Evolutionary conservation across 192 early-diverging fungal species (phyloP), one percentile per base, ranked within the genome.

Genomic region (Chytriomyces sp.): DNA sequence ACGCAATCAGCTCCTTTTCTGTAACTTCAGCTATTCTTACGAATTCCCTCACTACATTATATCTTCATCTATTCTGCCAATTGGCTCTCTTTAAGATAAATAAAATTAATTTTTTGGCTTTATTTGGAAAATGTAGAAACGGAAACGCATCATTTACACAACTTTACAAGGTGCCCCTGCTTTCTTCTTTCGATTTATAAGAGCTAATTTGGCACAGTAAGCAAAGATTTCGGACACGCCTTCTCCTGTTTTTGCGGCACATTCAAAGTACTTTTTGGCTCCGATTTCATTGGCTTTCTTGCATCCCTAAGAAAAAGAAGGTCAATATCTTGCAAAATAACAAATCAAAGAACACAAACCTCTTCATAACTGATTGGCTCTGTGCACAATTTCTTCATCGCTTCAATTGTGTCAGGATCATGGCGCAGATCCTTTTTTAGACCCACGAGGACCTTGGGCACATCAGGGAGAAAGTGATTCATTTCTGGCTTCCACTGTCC

Each of bases 211-310:
- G 19, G 91, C 88, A n/a, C 88, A 89, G 61, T 76, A 77, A 59
- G 77, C 76, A 77, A 91, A 91, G 3, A 91, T 78, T 37, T 88
- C 89, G 32, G 77, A 75, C 32, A 93, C 87, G 26, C 90, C 89
- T 62, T 91, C 88, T 3, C 84, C 83, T 4, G 88, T 89, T 72
- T 86, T 89, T 31, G 93, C 88, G 63, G 91, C 92, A 74, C 92
- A 93, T 67, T 95, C 94, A 61, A 93, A 86, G 73, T 92, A 94
- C 58, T 85, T 92, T 52, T 86, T 82, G 3, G 93, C 93, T 22
- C 88, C 86, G 71, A 96, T 93, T 75, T 82, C 78, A 28, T 70
- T 60, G 14, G 90, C 89, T 73, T 93, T 83, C 32, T 77, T 75
- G 32, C 83, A 68, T 30, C 90, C 94, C 88, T 96, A 22, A n/a